Conservation (phyloP, 1,139 yeast genomes). For the Spencermartinsiella ligniputridi region DNA sequence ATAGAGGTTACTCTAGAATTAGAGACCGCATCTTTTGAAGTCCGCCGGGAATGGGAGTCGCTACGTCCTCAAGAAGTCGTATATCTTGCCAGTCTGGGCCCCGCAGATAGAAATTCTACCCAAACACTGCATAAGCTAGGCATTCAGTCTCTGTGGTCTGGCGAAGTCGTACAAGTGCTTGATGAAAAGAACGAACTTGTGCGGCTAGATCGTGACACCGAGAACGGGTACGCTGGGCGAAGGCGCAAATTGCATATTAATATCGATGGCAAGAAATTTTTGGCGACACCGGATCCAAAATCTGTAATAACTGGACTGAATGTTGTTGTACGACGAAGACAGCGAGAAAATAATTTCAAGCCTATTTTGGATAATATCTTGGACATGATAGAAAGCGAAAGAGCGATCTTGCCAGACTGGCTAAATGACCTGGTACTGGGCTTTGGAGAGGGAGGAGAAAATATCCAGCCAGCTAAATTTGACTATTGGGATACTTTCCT, state of each 20-base stretch:
- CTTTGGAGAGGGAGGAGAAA: conserved; percentile 28
- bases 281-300: conserved; percentile 7
- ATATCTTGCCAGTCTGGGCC: conserved; percentile 26
- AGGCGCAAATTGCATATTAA: conserved; percentile 14
- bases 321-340: conserved; percentile 23
- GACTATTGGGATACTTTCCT: conserved; percentile 26
- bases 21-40: conserved; percentile 13
- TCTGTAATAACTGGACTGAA: conserved; percentile 18
- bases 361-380: conserved; percentile 23
- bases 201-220: conserved; percentile 7
- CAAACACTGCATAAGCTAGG: conserved; percentile 18
- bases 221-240: conserved; percentile 9
- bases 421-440: conserved; percentile 36
- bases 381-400: conserved; percentile 9
- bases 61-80: conserved; percentile 31
- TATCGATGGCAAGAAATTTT: conserved; percentile 14
- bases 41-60: conserved; percentile 33
- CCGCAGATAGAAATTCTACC: conserved; percentile 13
- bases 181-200: conserved; percentile 18
- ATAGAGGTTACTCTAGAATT: conserved; percentile 29
- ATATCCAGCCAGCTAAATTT: conserved; percentile 6
- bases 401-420: conserved; percentile 36
- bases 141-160: conserved; percentile 25
- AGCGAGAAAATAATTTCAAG: conserved; percentile 23
- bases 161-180: conserved; percentile 23